These are phyloP conservation scores for Colletotrichum noveboracense DNA, from an alignment of 2,329 filamentous ascomycete genomes.

Conservation along the genomic window DNA sequence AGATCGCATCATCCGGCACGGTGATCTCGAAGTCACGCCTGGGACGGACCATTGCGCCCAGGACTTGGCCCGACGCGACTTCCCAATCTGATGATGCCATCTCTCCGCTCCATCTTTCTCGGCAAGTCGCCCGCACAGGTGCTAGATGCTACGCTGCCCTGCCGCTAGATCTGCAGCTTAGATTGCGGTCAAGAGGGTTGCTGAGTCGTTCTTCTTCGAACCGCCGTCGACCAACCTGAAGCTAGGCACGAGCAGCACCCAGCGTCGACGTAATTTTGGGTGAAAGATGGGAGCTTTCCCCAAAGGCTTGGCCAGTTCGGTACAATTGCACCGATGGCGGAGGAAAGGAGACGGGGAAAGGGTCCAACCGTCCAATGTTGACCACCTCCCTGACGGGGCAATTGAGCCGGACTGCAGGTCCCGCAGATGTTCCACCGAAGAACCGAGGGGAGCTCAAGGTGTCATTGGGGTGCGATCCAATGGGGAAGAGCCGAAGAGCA, in stretches of 20 bases:
- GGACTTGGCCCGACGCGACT: background rate
- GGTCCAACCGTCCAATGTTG: background rate
- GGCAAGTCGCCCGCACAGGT: background rate
- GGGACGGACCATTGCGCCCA: background rate
- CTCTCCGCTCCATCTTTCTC: background rate
- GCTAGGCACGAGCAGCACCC: background rate
- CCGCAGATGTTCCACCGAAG: constrained; percentile 13
- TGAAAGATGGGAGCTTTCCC: background rate
- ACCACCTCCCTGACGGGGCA: constrained; percentile 12
- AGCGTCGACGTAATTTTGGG: background rate
- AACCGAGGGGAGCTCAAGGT: background rate
- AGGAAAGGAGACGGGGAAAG: background rate
- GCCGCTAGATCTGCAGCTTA: constrained; percentile 4
- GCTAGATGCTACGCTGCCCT: constrained; percentile 3
- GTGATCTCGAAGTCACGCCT: background rate
- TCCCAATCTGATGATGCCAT: constrained; percentile 2
- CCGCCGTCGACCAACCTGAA: background rate
- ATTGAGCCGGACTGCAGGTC: constrained; percentile 15
- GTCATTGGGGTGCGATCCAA: constrained; percentile 2
- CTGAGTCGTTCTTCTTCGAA: background rate
- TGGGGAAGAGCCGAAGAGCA: background rate
- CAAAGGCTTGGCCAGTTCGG: constrained; percentile 1
- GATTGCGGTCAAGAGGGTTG: background rate
- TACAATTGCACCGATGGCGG: constrained; percentile 10
- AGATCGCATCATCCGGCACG: constrained; percentile 5